Percentiles rank a stretch among this genome's conserved stretches.
phyloP scores from a whole-genome alignment of 495 filamentous ascomycete species.

The Pyrenopolyporus hunteri region DNA sequence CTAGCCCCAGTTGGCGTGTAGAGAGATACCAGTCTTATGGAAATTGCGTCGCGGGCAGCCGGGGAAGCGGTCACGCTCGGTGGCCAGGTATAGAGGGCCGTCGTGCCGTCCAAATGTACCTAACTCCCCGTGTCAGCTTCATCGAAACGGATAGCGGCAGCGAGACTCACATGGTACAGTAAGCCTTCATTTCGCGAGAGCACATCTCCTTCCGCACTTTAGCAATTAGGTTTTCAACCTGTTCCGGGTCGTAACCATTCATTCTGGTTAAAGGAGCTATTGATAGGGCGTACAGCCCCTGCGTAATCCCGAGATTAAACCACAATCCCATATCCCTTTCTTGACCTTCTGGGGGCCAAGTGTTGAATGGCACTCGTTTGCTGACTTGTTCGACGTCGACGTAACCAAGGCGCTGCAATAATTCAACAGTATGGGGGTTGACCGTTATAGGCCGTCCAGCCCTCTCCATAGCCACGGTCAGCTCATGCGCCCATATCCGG shows the following conservation, averaged over 20 bases:
- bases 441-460: constrained; percentile 68
- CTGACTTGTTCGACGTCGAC: constrained; percentile 78
- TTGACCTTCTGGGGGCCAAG: constrained; percentile 75
- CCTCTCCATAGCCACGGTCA: constrained; percentile 72
- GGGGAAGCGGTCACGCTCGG: constrained; percentile 34
- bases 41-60: constrained; percentile 28
- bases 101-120: constrained; percentile 59
- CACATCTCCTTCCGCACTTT: constrained; percentile 74
- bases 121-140: constrained; percentile 42
- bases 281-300: constrained; percentile 75
- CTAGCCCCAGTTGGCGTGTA: constrained; percentile 20
- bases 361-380: constrained; percentile 75
- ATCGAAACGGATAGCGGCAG: constrained; percentile 21
- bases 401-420: constrained; percentile 77
- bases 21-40: constrained; percentile 29
- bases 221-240: constrained; percentile 65
- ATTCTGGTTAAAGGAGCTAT: constrained; percentile 76
- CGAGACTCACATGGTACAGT: constrained; percentile 70
- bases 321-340: constrained; percentile 76
- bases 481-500: constrained; percentile 69
- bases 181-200: constrained; percentile 67
- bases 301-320: constrained; percentile 80
- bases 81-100: constrained; percentile 36
- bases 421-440: constrained; percentile 67
- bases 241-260: constrained; percentile 65